Conservation (phyloP, 371 early-diverging fungal species). For the Batkoa obscura region DNA sequence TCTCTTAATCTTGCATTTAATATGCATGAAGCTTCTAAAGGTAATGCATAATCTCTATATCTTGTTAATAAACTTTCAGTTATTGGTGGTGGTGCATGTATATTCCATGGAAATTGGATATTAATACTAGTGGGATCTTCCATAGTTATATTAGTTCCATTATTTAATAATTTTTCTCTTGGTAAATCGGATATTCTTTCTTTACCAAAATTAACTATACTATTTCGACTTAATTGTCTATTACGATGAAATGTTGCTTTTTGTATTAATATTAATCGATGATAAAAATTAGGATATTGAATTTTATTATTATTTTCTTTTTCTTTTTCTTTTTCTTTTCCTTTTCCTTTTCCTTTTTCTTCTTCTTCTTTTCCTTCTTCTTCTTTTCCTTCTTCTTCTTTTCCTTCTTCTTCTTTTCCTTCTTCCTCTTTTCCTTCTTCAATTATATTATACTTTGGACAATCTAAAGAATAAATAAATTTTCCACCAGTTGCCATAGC, state of each 20-base stretch:
- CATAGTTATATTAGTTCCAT: constrained; percentile 12
- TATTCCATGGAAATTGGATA: constrained; percentile 73
- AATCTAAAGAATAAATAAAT: constrained; percentile 57
- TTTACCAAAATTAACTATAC: constrained; percentile 14
- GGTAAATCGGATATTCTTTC: constrained; percentile 34
- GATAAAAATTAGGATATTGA: constrained; percentile 68
- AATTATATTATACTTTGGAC: too few relatives aligned
- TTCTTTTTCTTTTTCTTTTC: too few relatives aligned
- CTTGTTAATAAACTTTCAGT: constrained; percentile 53
- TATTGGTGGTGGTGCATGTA: constrained; percentile 45
- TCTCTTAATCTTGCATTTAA: constrained; percentile 57
- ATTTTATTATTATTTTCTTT: too few relatives aligned
- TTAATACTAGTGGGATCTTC: constrained; percentile 12
- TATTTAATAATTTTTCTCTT: constrained; percentile 19
- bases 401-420: too few relatives aligned
- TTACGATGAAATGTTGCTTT: constrained; percentile 31
- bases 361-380: too few relatives aligned
- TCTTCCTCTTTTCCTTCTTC: too few relatives aligned
- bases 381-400: too few relatives aligned
- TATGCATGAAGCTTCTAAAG: constrained; percentile 37
- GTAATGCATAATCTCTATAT: constrained; percentile 53
- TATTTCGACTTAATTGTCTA: constrained; percentile 16
- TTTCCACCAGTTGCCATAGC: constrained; percentile 56
- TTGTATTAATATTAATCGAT: constrained; percentile 44
- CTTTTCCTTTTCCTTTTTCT: too few relatives aligned